These are phyloP conservation scores for Vigna unguiculata DNA, from an alignment of 306 rosid genomes.

Conservation along the genomic window DNA sequence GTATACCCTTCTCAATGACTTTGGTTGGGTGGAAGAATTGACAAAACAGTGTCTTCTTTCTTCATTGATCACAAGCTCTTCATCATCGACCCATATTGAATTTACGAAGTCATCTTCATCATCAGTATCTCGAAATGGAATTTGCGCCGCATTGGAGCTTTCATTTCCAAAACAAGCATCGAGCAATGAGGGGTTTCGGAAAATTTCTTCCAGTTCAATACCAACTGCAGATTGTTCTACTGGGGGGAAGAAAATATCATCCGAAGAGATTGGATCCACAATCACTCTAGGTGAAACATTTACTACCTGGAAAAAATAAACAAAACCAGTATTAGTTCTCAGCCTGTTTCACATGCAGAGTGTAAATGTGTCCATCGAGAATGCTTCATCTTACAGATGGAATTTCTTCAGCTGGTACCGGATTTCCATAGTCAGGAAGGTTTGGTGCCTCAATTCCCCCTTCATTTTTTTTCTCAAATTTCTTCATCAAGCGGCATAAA, in stretches of 20 bases:
- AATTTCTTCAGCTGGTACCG: background rate
- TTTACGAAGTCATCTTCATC: slow-evolving; percentile 34
- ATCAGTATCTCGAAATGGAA: slow-evolving; percentile 9
- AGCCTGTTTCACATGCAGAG: slow-evolving; percentile 19
- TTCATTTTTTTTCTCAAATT: slow-evolving; percentile 43
- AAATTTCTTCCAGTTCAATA: background rate
- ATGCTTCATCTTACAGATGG: slow-evolving; percentile 53
- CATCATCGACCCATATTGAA: background rate
- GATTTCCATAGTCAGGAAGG: slow-evolving; percentile 35
- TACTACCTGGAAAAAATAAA: slow-evolving; percentile 38
- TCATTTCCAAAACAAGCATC: slow-evolving; percentile 18
- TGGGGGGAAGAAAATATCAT: background rate
- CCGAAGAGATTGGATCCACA: slow-evolving; percentile 17
- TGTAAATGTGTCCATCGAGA: slow-evolving; percentile 2
- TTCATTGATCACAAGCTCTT: background rate
- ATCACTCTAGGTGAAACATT: background rate
- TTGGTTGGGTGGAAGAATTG: background rate
- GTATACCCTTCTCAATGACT: slow-evolving; percentile 39
- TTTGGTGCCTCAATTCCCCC: slow-evolving; percentile 8
- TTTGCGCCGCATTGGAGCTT: background rate
- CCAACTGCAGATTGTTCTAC: background rate
- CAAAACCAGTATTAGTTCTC: slow-evolving; percentile 29
- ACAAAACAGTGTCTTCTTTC: slow-evolving; percentile 29
- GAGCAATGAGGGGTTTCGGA: background rate
- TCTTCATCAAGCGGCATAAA: slow-evolving; percentile 56